phyloP scores from a whole-genome alignment of 2,329 filamentous ascomycete genomes.

The Diatrype stigma region DNA sequence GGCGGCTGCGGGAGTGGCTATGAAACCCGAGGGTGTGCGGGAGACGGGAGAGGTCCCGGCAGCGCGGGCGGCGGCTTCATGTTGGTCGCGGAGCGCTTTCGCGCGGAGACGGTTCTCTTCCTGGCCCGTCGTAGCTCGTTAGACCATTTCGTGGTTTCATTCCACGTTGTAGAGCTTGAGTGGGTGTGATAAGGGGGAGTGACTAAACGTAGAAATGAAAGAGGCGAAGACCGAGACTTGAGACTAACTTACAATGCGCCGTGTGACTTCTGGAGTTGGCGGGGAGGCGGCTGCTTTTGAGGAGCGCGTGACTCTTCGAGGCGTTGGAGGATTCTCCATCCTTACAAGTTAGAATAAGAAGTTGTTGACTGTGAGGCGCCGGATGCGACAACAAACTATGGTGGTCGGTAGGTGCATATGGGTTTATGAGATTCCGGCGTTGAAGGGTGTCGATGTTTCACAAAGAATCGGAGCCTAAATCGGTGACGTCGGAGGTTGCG shows the following conservation, averaged over 20 bases:
- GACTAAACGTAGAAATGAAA: not conserved
- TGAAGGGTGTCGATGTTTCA: not conserved
- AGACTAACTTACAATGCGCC: slow-evolving; percentile 46
- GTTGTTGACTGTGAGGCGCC: not conserved
- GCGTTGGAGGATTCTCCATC: slow-evolving; percentile 47
- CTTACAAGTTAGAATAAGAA: not conserved
- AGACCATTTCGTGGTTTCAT: too few relatives aligned
- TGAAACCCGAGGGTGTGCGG: slow-evolving; percentile 63
- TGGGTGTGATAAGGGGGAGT: not conserved
- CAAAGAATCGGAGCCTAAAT: slow-evolving; percentile 4
- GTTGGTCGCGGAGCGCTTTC: slow-evolving; percentile 76
- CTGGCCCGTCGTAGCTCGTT: too few relatives aligned
- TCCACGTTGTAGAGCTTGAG: too few relatives aligned
- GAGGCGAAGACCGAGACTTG: not conserved
- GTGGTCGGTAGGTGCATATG: not conserved
- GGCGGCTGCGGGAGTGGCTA: slow-evolving; percentile 61
- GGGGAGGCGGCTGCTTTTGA: slow-evolving; percentile 36
- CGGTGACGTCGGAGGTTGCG: slow-evolving; percentile 24
- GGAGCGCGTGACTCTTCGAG: slow-evolving; percentile 31
- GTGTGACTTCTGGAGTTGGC: slow-evolving; percentile 50
- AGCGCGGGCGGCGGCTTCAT: slow-evolving; percentile 58
- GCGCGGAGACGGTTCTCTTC: slow-evolving; percentile 85
- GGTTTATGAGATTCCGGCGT: not conserved
- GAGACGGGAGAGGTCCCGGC: slow-evolving; percentile 38
- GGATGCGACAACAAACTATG: not conserved